Percentiles rank a stretch among this genome's conserved stretches.
Conservation (phyloP, 2,329 filamentous ascomycete genomes). For the Cladosporium sp. region DNA sequence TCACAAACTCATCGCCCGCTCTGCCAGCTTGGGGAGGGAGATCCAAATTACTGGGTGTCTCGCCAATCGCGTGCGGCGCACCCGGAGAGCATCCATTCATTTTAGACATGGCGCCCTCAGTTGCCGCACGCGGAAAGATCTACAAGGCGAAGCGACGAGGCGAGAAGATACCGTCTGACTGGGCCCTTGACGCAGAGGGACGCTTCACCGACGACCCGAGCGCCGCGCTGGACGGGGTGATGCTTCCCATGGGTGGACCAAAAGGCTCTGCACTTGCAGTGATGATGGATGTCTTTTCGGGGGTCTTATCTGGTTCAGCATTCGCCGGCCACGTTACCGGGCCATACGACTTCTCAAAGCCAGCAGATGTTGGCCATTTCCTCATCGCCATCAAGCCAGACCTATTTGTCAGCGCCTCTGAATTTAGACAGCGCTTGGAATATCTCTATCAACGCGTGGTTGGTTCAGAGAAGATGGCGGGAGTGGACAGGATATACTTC, state of each 20-base stretch:
- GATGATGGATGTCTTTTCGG: conserved; percentile 78
- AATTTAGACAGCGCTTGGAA: conserved; percentile 46
- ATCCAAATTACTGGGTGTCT: conserved; percentile 66
- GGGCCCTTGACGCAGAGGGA: conserved; percentile 70
- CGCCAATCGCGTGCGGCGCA: conserved; percentile 70
- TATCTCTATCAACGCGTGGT: conserved; percentile 52
- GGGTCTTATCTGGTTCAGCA: conserved; percentile 68
- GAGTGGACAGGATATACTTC: conserved; percentile 52
- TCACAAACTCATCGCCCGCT: conserved; percentile 61
- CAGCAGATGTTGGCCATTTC: conserved; percentile 38
- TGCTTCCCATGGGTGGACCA: conserved; percentile 80
- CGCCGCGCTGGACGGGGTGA: conserved; percentile 67
- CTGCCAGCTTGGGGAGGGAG: conserved; percentile 66
- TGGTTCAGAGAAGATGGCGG: conserved; percentile 48
- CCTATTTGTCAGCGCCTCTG: conserved; percentile 29
- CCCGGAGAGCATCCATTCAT: conserved; percentile 63
- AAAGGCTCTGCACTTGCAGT: conserved; percentile 59
- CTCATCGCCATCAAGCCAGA: conserved; percentile 33
- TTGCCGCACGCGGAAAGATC: conserved; percentile 65
- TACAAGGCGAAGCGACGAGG: conserved; percentile 63
- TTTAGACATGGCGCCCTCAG: conserved; percentile 66
- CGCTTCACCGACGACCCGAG: conserved; percentile 51
- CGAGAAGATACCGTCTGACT: conserved; percentile 65
- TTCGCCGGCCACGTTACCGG: conserved; percentile 73
- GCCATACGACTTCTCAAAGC: conserved; percentile 61